Evolutionary conservation across 2,329 filamentous ascomycete genomes (phyloP).

Genomic region (Calycina marina): DNA sequence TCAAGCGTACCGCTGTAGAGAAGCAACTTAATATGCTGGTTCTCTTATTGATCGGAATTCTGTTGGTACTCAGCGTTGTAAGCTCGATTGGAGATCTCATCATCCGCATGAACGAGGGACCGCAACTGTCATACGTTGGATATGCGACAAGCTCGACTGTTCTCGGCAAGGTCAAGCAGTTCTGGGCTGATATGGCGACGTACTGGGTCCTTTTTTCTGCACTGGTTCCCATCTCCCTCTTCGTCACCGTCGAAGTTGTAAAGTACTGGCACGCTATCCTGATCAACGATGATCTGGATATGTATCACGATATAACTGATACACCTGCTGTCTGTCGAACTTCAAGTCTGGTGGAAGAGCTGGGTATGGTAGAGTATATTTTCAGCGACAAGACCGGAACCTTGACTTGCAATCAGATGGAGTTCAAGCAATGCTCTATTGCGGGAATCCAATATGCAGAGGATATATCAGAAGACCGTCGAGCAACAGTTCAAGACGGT

Average conservation of each 20-base stretch:
- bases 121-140: constrained; percentile 57
- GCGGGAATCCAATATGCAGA: constrained; percentile 88
- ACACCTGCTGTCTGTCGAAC: constrained; percentile 93
- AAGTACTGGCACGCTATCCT: constrained; percentile 98
- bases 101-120: constrained; percentile 47
- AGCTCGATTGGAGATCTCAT: constrained; percentile 86
- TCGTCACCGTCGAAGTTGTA: constrained; percentile 93
- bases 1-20: constrained; percentile 95
- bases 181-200: constrained; percentile 88
- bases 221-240: constrained; percentile 90
- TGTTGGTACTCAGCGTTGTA: constrained; percentile 72
- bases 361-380: constrained; percentile 97
- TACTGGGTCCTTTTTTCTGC: constrained; percentile 98
- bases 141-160: constrained; percentile 45
- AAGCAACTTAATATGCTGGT: constrained; percentile 88
- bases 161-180: constrained; percentile 50
- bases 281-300: constrained; percentile 94
- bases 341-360: constrained; percentile 88
- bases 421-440: constrained; percentile 91
- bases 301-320: constrained; percentile 91
- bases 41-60: constrained; percentile 71
- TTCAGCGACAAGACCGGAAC: constrained; percentile 98
- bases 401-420: constrained; percentile 97
- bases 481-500: constrained; percentile 64
- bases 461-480: constrained; percentile 79